These are phyloP conservation scores for Climacium dendroides DNA, from an alignment of 225 moss, liverwort and hornwort genomes.

Conservation along the genomic window DNA sequence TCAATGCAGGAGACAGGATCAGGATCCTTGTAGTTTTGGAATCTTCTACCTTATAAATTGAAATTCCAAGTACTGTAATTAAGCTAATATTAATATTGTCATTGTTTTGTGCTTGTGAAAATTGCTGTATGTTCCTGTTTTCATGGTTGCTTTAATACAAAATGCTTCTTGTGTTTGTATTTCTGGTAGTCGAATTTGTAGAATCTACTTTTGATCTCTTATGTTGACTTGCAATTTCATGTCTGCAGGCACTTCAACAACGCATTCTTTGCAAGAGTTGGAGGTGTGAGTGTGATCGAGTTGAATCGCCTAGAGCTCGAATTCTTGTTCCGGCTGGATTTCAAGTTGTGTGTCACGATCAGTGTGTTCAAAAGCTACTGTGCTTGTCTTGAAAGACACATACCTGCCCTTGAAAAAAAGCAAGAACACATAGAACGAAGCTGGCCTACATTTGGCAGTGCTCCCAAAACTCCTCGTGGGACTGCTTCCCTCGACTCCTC, in stretches of 20 bases:
- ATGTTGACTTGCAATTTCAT: background rate
- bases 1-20: background rate
- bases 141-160: background rate
- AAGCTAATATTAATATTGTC: background rate
- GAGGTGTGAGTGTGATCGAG: conserved; percentile 69
- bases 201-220: background rate
- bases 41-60: background rate
- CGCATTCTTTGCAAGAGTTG: conserved; percentile 86
- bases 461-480: conserved; percentile 4
- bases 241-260: conserved; percentile 90
- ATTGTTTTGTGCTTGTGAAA: background rate
- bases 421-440: conserved; percentile 36
- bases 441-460: conserved; percentile 30
- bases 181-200: background rate
- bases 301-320: conserved; percentile 90
- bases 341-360: conserved; percentile 65
- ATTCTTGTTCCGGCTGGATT: conserved; percentile 74
- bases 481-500: conserved; percentile 11
- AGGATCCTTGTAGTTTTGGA: background rate
- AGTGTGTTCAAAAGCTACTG: conserved; percentile 87
- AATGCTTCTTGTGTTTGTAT: background rate
- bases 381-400: conserved; percentile 65
- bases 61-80: background rate
- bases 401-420: conserved; percentile 29
- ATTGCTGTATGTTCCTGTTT: background rate